Evolutionary conservation across 805 yeast genomes (phyloP).

Genomic region (Candida ulmi): DNA sequence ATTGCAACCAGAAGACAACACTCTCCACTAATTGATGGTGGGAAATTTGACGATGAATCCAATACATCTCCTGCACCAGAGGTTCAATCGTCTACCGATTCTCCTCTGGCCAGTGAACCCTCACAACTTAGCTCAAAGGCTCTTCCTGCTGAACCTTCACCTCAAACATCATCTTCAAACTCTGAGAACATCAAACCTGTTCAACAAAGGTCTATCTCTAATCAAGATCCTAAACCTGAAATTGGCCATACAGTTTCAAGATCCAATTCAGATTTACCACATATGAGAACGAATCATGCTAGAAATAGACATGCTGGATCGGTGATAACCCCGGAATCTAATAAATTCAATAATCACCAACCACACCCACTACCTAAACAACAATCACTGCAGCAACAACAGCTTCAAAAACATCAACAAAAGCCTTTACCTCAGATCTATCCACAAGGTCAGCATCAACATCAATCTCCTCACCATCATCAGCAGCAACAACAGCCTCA

Average conservation of each 20-base stretch:
- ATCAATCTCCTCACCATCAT: background rate
- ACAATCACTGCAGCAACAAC: slow-evolving; percentile 1
- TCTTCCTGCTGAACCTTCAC: background rate
- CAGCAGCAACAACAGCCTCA: background rate
- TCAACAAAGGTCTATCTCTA: background rate
- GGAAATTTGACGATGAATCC: background rate
- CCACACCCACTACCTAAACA: background rate
- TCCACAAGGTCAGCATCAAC: slow-evolving; percentile 5
- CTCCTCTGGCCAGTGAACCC: no score
- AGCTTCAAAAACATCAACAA: slow-evolving; percentile 7
- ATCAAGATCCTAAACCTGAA: background rate
- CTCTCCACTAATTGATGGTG: slow-evolving; percentile 14
- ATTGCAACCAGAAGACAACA: slow-evolving; percentile 2
- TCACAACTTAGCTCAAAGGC: no score
- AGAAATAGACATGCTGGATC: slow-evolving; percentile 30
- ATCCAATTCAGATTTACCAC: no score
- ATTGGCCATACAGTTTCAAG: background rate
- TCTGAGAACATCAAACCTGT: background rate
- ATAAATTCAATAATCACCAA: no score
- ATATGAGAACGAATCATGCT: slow-evolving; percentile 25
- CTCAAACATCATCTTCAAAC: background rate
- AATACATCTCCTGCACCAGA: no score
- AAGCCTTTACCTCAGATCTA: slow-evolving; percentile 9
- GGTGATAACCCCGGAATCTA: slow-evolving; percentile 11
- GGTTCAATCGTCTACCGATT: no score